Evolutionary conservation across 768 basidiomycete genomes (phyloP).

Genomic region (Gyrodon lividus): DNA sequence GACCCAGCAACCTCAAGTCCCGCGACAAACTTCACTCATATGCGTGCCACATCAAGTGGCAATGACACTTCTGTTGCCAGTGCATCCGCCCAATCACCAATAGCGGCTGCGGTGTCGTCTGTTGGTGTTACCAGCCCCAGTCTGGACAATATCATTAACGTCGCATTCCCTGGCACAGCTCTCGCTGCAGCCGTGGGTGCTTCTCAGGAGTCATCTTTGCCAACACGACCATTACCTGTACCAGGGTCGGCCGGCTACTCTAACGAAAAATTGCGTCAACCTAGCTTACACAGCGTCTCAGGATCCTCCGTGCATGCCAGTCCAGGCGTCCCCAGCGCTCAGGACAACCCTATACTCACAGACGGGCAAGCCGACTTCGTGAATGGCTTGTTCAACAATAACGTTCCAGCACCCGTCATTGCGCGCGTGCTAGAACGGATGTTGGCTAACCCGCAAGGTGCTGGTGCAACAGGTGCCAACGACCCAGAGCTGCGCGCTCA

Average conservation of each 20-base stretch:
- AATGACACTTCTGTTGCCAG: neutral
- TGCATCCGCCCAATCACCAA: slow-evolving; percentile 1
- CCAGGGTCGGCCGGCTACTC: slow-evolving; percentile 1
- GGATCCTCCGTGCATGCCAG: neutral
- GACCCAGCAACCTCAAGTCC: slow-evolving; percentile 3
- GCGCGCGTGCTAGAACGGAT: slow-evolving; percentile 28
- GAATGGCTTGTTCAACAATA: slow-evolving; percentile 22
- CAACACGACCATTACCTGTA: neutral
- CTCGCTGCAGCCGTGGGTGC: neutral
- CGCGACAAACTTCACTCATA: neutral
- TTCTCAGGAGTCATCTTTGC: neutral
- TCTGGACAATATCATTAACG: neutral
- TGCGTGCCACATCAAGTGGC: slow-evolving; percentile 2
- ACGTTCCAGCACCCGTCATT: slow-evolving; percentile 25
- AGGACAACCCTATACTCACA: slow-evolving; percentile 8
- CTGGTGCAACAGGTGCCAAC: slow-evolving; percentile 9
- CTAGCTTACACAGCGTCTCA: neutral
- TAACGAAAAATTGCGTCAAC: slow-evolving; percentile 14
- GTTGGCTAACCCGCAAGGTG: slow-evolving; percentile 17
- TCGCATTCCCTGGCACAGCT: neutral
- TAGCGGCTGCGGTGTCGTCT: neutral
- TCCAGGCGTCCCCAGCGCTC: neutral
- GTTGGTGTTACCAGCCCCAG: neutral
- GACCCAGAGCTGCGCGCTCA: slow-evolving; percentile 14
- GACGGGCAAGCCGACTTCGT: slow-evolving; percentile 28